A percentile compares a stretch with the other conserved stretches of the same genome.
Evolutionary conservation across 176 grass and related monocot species (phyloP).

Genomic region (Rhynchospora pubera): DNA sequence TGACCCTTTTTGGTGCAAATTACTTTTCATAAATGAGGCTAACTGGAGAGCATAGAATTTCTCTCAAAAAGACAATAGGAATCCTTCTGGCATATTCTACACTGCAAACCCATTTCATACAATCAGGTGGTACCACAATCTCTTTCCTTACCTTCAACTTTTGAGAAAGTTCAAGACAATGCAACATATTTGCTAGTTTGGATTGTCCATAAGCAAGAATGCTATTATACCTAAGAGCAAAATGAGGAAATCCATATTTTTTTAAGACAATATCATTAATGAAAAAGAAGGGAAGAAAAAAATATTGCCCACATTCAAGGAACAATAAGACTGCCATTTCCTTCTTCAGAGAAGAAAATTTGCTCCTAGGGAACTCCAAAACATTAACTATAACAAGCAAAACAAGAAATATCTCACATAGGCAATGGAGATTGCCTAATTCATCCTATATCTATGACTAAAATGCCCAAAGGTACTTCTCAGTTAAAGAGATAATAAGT

Average conservation of each 20-base stretch:
- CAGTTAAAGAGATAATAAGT: not conserved
- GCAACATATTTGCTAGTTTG: constrained; percentile 80
- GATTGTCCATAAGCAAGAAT: constrained; percentile 77
- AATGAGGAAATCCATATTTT: not conserved
- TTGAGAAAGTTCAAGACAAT: constrained; percentile 71
- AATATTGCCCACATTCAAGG: not conserved
- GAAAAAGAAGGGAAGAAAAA: not conserved
- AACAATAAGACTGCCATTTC: not conserved
- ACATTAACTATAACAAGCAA: not conserved
- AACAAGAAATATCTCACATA: not conserved
- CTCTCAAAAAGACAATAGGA: not conserved
- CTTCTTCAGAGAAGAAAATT: not conserved
- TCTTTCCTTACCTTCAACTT: constrained; percentile 44
- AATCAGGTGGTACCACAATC: not conserved
- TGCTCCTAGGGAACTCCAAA: not conserved
- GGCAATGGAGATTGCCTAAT: not conserved
- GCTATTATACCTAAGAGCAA: constrained; percentile 39
- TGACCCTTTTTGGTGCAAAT: not conserved
- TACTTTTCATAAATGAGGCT: not conserved
- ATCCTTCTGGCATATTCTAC: not conserved
- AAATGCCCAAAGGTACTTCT: not conserved
- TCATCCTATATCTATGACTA: not conserved
- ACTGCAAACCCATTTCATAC: not conserved
- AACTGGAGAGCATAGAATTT: not conserved
- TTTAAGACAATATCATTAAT: not conserved